These are phyloP conservation scores for Allantophomopsis cytisporea DNA, from an alignment of 2,329 filamentous ascomycete species.

Conservation along the genomic window DNA sequence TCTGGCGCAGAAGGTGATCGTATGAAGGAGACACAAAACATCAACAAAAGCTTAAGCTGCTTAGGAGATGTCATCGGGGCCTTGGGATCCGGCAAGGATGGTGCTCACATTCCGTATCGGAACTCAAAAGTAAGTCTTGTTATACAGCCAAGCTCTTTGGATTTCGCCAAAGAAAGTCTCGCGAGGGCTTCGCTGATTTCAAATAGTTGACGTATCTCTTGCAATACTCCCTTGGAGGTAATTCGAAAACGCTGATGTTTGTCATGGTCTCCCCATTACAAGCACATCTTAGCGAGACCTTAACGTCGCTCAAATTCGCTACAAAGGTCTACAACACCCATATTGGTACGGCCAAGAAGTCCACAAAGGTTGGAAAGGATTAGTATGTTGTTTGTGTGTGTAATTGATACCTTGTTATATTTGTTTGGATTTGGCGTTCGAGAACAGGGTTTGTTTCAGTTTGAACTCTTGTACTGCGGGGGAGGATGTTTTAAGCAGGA, in stretches of 20 bases:
- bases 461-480: too few relatives aligned
- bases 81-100: constrained; percentile 68
- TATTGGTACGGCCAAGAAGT: constrained; percentile 76
- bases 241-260: constrained; percentile 97
- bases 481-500: too few relatives aligned
- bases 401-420: too few relatives aligned
- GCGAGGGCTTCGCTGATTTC: constrained; percentile 7
- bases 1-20: constrained; percentile 77
- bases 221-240: constrained; percentile 88
- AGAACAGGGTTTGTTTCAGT: too few relatives aligned
- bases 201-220: constrained; percentile 74
- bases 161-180: background rate
- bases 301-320: constrained; percentile 91
- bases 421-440: too few relatives aligned
- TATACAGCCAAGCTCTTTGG: background rate
- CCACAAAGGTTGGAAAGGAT: constrained; percentile 39
- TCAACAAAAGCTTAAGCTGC: constrained; percentile 89
- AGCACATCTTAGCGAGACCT: constrained; percentile 79
- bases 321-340: constrained; percentile 92
- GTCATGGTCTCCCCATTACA: constrained; percentile 94
- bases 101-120: constrained; percentile 77
- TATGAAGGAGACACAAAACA: constrained; percentile 89
- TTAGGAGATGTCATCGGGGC: constrained; percentile 90
- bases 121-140: constrained; percentile 65
- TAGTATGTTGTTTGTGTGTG: background rate